Conservation (phyloP, 2,329 filamentous ascomycete genomes). For the Gaeumannomyces tritici region DNA sequence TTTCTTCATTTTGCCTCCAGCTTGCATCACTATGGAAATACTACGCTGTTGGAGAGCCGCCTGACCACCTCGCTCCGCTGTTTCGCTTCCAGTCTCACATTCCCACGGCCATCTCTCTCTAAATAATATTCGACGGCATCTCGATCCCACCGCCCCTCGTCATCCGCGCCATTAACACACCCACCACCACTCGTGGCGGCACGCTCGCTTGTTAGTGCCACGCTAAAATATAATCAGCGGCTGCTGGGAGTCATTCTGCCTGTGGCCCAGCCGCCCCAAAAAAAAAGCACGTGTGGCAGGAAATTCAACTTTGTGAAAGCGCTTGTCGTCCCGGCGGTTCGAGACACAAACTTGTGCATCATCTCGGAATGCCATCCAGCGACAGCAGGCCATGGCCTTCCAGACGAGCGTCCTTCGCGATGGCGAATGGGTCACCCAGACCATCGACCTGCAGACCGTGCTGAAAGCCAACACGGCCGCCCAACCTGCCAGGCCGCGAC, state of each 20-base stretch:
- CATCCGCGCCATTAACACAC: background rate
- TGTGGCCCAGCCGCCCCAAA: background rate
- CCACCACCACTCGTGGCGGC: background rate
- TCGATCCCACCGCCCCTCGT: background rate
- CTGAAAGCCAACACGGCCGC: slow-evolving; percentile 26
- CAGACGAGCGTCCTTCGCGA: slow-evolving; percentile 44
- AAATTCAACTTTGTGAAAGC: background rate
- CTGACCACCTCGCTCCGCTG: background rate
- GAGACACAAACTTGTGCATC: background rate
- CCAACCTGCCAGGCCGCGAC: slow-evolving; percentile 18
- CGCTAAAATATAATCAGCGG: background rate
- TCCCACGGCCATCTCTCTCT: background rate
- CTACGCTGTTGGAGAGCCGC: background rate
- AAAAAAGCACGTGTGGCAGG: background rate
- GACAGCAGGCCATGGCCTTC: slow-evolving; percentile 30
- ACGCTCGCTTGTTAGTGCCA: background rate
- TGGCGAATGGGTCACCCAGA: slow-evolving; percentile 48
- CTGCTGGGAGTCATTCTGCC: background rate
- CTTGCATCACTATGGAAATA: background rate
- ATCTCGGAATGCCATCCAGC: background rate
- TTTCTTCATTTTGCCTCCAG: background rate
- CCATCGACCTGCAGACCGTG: slow-evolving; percentile 32
- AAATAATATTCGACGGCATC: background rate
- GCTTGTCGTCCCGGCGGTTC: background rate
- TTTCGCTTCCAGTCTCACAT: background rate